Conservation (phyloP, 306 rosid species). For the Sophora flavescens region DNA sequence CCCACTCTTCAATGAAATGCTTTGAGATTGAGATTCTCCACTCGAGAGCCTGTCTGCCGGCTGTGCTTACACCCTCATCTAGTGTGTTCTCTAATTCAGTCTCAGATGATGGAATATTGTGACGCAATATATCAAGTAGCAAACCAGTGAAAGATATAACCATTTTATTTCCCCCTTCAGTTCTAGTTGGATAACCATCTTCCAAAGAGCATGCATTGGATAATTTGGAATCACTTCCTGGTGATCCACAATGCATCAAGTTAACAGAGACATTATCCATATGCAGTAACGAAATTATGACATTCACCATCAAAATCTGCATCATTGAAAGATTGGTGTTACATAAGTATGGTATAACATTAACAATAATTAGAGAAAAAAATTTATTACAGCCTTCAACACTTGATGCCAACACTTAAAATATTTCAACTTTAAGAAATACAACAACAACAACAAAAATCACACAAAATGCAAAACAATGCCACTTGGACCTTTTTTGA, state of each 20-base stretch:
- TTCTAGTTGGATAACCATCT: slow-evolving; percentile 54
- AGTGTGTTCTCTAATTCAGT: slow-evolving; percentile 62
- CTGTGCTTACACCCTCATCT: slow-evolving; percentile 59
- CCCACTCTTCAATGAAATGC: slow-evolving; percentile 94
- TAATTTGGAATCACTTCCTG: slow-evolving; percentile 58
- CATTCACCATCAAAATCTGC: slow-evolving; percentile 90
- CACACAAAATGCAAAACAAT: slow-evolving; percentile 32
- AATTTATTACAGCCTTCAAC: slow-evolving; percentile 23
- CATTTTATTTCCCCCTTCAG: slow-evolving; percentile 82
- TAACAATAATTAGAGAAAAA: slow-evolving; percentile 22
- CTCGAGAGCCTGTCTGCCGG: slow-evolving; percentile 85
- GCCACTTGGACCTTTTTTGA: slow-evolving; percentile 7
- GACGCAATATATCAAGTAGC: slow-evolving; percentile 76
- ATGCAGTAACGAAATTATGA: slow-evolving; percentile 81
- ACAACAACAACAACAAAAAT: background rate
- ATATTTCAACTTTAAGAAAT: slow-evolving; percentile 25
- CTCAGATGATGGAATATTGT: slow-evolving; percentile 69
- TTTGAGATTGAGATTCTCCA: slow-evolving; percentile 87
- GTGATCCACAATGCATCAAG: slow-evolving; percentile 64
- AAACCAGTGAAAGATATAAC: slow-evolving; percentile 79
- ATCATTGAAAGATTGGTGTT: slow-evolving; percentile 37
- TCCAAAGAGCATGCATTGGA: slow-evolving; percentile 52
- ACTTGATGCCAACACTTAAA: slow-evolving; percentile 28
- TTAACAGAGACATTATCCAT: slow-evolving; percentile 85
- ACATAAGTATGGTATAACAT: slow-evolving; percentile 22